Base-by-base conservation (phyloP, 2,329 filamentous ascomycete genomes). In the Parafenestella ontariensis region DNA sequence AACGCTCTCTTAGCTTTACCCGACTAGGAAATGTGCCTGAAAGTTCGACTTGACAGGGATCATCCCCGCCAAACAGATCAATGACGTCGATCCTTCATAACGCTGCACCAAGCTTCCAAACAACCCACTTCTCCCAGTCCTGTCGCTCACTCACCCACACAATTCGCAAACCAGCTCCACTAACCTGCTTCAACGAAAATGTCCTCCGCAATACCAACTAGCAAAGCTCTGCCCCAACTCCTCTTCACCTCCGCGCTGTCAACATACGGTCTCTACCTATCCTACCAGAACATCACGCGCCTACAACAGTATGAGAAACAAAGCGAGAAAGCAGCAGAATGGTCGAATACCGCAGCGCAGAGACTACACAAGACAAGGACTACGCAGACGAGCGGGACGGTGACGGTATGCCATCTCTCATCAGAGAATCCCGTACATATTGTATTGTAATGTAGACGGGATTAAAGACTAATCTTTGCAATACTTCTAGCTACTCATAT, bases 241-340 rank as follows among this genome's bases (percentile, higher is more conserved):
- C 31, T 64, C 23, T 50, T 58, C 56, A 60, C 68, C 29, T 52
- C 64, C 0, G 49, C 52, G 21, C 51, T 73, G 26, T 71, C 71
- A 21, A 47, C 56, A 34, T 75, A 76, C 62, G 65, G 59, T 20
- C 64, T 76, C 13, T 65, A 65, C 57, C 65, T 71, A 36, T 71
- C 69, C 20, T 74, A 73, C 60, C 56, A 66, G 29, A 74, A 71
- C 64, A 75, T 77, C 49, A 68, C 66, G 6, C 72, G 69, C 13
- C 65, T 77, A 1, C 71, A 66, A 28, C 52, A 66, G 21, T 77
- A 76, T 59, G 75, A 77, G 43, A 29, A 58, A n/a, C 55, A 68
- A 40, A 65, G 65, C 41, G 64, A 77, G 34, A 74, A 72, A 40
- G 74, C 73, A 1, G 75, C 75, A 41, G 64, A 76, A 59, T 76